Base-by-base conservation (phyloP, 23 red algal species). In the Cyanidioschyzon merolae region DNA sequence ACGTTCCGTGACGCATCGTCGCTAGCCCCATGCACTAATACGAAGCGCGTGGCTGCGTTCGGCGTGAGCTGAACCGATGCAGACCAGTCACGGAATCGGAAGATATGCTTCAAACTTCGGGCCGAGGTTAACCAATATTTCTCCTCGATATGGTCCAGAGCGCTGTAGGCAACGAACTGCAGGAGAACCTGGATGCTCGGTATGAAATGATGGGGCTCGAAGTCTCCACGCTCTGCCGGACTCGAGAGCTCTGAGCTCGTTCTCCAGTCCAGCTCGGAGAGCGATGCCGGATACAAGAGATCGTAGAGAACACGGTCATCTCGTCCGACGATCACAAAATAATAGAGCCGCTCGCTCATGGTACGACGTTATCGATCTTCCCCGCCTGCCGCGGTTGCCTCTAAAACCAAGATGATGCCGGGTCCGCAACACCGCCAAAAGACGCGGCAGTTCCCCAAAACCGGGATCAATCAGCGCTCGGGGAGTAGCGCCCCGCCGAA, bases 161-260 rank as follows among this genome's bases (percentile, higher is more conserved):
- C 63, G n/a, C n/a, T 35, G 63, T 71, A 35, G n/a, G 63, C 63
- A 25, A 71, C 63, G 32, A 71, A 71, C 63, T 71, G 63, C 7
- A 71, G 30, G 21, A 54, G 12, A 15, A 21, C 45, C 21, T 54
- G 45, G 45, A 54, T 54, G 45, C 45, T 54, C 12, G 45, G 45
- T 7, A 54, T 21, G 45, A 54, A 54, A 54, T 54, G 45, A 54
- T 54, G 45, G 45, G 45, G 21, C 21, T 54, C 45, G 45, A 54
- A 54, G 21, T 21, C 45, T 54, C 45, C 45, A 15, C 45, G 45
- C 21, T 54, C 45, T 15, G 45, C 21, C 12, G 45, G 45, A 21
- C 45, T 54, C 45, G 45, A 54, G 7, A 21, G 12, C 7, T 54
- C 45, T 21, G 45, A 54, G 21, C 45, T 54, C 45, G 45, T 54